phyloP scores from a whole-genome alignment of 2,329 filamentous ascomycete species.

The Colletotrichum sp. region DNA sequence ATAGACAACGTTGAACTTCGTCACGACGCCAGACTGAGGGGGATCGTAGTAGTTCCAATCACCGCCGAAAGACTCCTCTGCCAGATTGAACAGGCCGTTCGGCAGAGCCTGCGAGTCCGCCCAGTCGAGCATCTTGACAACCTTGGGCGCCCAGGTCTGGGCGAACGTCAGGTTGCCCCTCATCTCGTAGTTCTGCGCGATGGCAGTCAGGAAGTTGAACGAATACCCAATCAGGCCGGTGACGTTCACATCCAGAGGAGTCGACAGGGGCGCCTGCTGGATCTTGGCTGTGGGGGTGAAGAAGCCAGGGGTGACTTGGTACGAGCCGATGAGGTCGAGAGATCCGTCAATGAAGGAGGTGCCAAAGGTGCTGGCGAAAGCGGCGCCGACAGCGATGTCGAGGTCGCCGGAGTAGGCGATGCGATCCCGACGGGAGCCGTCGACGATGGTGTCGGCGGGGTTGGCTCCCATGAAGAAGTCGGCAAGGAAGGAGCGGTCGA shows the following conservation, averaged over 20 bases:
- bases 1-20: constrained; percentile 37
- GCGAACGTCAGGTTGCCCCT: constrained; percentile 32
- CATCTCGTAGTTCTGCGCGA: constrained; percentile 30
- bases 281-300: constrained; percentile 37
- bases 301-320: constrained; percentile 32
- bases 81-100: constrained; percentile 31
- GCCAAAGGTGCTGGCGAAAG: constrained; percentile 32
- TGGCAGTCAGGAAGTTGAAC: constrained; percentile 35
- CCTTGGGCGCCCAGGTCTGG: constrained; percentile 29
- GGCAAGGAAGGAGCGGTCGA: constrained; percentile 27
- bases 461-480: constrained; percentile 41
- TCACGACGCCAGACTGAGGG: constrained; percentile 29
- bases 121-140: constrained; percentile 38
- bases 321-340: constrained; percentile 27
- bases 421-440: constrained; percentile 38
- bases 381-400: constrained; percentile 29
- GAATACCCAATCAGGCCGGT: constrained; percentile 40
- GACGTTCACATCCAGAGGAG: constrained; percentile 25
- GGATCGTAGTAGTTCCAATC: constrained; percentile 42
- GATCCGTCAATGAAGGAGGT: constrained; percentile 29
- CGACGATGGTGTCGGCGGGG: constrained; percentile 33
- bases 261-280: constrained; percentile 28
- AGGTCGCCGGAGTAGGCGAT: constrained; percentile 37
- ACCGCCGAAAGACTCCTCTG: constrained; percentile 30
- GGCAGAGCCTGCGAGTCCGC: constrained; percentile 31